phyloP scores from a whole-genome alignment of 257 asterid species.

The Cruciata laevipes region DNA sequence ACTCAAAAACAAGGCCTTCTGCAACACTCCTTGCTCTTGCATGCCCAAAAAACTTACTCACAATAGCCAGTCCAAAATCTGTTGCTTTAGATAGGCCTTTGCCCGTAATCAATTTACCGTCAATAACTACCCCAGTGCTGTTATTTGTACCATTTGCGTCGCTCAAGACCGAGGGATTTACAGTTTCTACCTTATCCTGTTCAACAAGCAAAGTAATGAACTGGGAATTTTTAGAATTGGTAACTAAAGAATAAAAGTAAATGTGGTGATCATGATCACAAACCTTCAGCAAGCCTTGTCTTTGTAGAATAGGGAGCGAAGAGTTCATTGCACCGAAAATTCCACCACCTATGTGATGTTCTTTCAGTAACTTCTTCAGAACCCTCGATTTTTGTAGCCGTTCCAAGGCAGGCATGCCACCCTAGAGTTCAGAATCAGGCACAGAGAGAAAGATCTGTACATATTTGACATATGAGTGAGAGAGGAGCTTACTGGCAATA shows the following conservation, averaged over 20 bases:
- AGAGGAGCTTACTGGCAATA: constrained; percentile 56
- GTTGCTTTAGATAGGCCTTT: constrained; percentile 59
- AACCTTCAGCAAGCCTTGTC: constrained; percentile 68
- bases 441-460: too few relatives aligned
- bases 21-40: constrained; percentile 95
- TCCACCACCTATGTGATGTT: constrained; percentile 59
- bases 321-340: constrained; percentile 61
- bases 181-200: constrained; percentile 65
- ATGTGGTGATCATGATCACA: constrained; percentile 3
- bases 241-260: neutral
- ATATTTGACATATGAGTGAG: neutral
- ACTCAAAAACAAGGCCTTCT: constrained; percentile 75
- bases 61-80: constrained; percentile 66
- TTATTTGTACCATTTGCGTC: constrained; percentile 27
- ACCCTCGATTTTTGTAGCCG: constrained; percentile 55
- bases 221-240: neutral
- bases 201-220: constrained; percentile 7
- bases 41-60: constrained; percentile 71
- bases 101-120: constrained; percentile 72
- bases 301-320: constrained; percentile 57
- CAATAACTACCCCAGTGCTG: constrained; percentile 60
- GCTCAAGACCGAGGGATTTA: constrained; percentile 44
- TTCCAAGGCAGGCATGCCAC: constrained; percentile 50
- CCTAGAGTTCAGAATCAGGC: constrained; percentile 37
- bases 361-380: constrained; percentile 72